Evolutionary conservation across 495 filamentous ascomycete genomes (phyloP).

Genomic region (Hyaloscypha bicolor): DNA sequence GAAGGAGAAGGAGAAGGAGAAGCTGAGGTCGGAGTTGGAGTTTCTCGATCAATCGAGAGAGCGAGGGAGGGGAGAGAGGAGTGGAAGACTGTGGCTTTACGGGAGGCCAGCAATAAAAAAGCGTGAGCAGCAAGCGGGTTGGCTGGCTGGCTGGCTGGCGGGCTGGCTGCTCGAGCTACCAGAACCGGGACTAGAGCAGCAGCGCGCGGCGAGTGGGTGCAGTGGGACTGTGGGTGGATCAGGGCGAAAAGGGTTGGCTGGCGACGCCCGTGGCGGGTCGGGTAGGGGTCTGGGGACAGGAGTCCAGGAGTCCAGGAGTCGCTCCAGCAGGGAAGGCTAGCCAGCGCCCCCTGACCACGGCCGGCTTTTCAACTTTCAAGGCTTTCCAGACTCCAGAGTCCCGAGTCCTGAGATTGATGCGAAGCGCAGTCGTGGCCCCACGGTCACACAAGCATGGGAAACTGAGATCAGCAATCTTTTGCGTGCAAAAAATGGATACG

Average conservation of each 20-base stretch:
- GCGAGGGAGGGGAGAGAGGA: too few relatives aligned
- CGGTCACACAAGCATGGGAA: neutral
- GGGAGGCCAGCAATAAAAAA: conserved; percentile 13
- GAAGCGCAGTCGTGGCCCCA: neutral
- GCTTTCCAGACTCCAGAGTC: neutral
- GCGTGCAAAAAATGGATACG: conserved; percentile 1
- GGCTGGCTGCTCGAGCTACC: too few relatives aligned
- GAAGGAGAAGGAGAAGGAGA: conserved; percentile 2
- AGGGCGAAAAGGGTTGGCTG: conserved; percentile 18
- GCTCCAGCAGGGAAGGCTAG: neutral
- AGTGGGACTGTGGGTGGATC: neutral
- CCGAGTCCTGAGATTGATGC: neutral
- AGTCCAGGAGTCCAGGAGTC: too few relatives aligned
- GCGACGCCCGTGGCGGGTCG: neutral
- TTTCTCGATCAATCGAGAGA: too few relatives aligned
- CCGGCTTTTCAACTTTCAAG: neutral
- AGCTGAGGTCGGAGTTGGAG: neutral
- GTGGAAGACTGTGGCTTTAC: conserved; percentile 16
- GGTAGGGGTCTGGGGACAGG: neutral
- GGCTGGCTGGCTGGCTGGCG: too few relatives aligned
- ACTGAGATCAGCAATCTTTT: conserved; percentile 4
- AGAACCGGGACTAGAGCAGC: neutral
- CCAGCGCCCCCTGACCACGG: neutral
- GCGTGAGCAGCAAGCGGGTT: neutral
- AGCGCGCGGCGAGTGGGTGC: neutral